Evolutionary conservation across 2,329 filamentous ascomycete genomes (phyloP), one percentile per base, ranked within the genome.

Genomic region (Nemania abortiva): DNA sequence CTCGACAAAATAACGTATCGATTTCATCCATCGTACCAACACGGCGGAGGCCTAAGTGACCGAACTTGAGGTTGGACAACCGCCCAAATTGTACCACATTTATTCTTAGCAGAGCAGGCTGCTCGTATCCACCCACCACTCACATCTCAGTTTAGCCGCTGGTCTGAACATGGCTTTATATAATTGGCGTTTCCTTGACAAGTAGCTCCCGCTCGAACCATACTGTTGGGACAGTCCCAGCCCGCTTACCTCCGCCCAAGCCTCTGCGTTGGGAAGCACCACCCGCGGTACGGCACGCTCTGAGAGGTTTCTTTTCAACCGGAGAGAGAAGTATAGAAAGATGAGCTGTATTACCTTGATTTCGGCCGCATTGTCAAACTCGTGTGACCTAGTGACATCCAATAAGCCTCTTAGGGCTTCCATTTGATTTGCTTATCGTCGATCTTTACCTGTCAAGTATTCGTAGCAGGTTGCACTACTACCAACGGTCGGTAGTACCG

Each of bases 161-260:
- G 27, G 18, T 52, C 45, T n/a, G 15, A 50, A 54, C 52, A 47
- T 54, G 20, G 20, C 56, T 56, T 45, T 34, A 13, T 59, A 57
- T 66, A 49, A 68, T 65, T 67, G 65, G 65, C n/a, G 37, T 2
- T 55, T 54, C 53, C 37, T 50, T n/a, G 24, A 58, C 65, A 64
- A 15, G 70, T 57, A 29, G 24, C 24, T 37, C 50, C 39, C 18
- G 27, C 58, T 60, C 50, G 56, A 67, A 66, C 69, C 71, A 65
- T 3, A 24, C 52, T 42, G 58, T 61, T 57, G 71, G 71, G 71
- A 63, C 65, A 10, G 60, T 53, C 34, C 47, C 24, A 60, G 37
- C 37, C 4, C 53, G 5, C 11, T 34, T 31, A 2, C 10, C 49
- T 54, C 27, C 37, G 24, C 27, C 45, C 22, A 10, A 55, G 18